Evolutionary conservation across 345 rosid species (phyloP), one percentile per base, ranked within the genome.

Genomic region (Eucalyptus erythrocorys): DNA sequence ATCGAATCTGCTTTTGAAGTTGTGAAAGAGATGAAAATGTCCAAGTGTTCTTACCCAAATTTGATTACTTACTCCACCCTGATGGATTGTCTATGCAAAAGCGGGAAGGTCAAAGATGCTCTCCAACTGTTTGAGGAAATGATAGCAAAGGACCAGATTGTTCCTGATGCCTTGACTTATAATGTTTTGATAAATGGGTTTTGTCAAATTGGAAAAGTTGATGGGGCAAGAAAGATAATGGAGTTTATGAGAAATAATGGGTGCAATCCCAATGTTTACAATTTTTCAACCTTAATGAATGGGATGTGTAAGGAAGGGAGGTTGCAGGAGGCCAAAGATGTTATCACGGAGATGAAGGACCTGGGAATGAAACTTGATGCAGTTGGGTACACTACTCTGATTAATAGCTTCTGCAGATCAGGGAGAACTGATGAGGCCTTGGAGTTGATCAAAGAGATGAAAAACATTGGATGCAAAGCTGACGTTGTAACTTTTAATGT

Each of bases 231-330:
- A 92, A 95, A 93, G 93, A 95, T 97, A 88, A 79, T 97, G 87
- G 97, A 96, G 40, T 96, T 97, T 57, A 96, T 95, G 99, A 96
- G 93, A 93, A 93, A 89, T 89, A 95, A 95, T 79, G 98, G 99
- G 88, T 94, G 92, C 86, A 91, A 90, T 79, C 94, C 94, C 7
- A 92, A 94, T 94, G 92, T 93, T 42, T 76, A 92, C 89, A 95
- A 95, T n/a, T 95, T 87, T 86, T 93, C 93, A 85, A 85, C 94
- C 81, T 90, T 93, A 85, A 95, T 95, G 89, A 89, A 48, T 55
- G 30, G 90, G 87, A 89, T 24, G 50, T 90, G 93, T 48, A 87
- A 86, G 55, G 64, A 50, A 66, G 90, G 92, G 32, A 91, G 88
- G 87, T 87, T 92, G 80, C 90, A 92, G 86, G 34, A 50, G 49